These are phyloP conservation scores for Exophiala sideris DNA, from an alignment of 2,329 filamentous ascomycete genomes.

Conservation along the genomic window DNA sequence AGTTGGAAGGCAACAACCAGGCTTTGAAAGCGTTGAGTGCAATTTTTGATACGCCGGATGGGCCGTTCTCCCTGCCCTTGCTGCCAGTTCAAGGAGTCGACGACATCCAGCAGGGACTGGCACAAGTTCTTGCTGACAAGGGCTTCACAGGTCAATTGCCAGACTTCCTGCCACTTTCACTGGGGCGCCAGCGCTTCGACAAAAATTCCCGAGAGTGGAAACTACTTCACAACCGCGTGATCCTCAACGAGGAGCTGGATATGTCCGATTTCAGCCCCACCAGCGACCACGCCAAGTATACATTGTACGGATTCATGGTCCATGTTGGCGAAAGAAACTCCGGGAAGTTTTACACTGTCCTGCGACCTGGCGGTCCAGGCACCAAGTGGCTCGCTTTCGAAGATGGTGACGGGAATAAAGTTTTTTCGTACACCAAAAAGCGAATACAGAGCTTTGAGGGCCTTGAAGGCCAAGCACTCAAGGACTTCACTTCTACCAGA, in stretches of 20 bases:
- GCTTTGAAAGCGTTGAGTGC: constrained; percentile 37
- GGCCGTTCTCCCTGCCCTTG: constrained; percentile 24
- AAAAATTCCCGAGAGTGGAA: constrained; percentile 54
- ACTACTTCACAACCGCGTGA: constrained; percentile 55
- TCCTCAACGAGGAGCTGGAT: constrained; percentile 53
- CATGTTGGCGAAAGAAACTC: constrained; percentile 59
- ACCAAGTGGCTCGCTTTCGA: constrained; percentile 60
- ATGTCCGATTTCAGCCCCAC: constrained; percentile 39
- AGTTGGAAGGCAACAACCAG: constrained; percentile 46
- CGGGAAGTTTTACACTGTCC: constrained; percentile 57
- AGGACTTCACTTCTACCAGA: constrained; percentile 37
- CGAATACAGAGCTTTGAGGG: constrained; percentile 53
- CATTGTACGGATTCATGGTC: constrained; percentile 58
- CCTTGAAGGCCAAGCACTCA: constrained; percentile 37
- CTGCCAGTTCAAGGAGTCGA: constrained; percentile 39
- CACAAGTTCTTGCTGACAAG: constrained; percentile 1
- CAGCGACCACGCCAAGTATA: constrained; percentile 45
- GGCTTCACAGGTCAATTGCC: constrained; percentile 37
- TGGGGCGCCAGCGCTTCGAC: constrained; percentile 58
- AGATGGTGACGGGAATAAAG: constrained; percentile 53
- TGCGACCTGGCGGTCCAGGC: constrained; percentile 55
- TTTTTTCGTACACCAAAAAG: constrained; percentile 55
- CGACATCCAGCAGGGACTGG: constrained; percentile 37
- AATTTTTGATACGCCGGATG: constrained; percentile 45
- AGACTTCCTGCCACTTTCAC: constrained; percentile 52